Evolutionary conservation across 306 rosid species (phyloP).

Genomic region (Malus fusca): DNA sequence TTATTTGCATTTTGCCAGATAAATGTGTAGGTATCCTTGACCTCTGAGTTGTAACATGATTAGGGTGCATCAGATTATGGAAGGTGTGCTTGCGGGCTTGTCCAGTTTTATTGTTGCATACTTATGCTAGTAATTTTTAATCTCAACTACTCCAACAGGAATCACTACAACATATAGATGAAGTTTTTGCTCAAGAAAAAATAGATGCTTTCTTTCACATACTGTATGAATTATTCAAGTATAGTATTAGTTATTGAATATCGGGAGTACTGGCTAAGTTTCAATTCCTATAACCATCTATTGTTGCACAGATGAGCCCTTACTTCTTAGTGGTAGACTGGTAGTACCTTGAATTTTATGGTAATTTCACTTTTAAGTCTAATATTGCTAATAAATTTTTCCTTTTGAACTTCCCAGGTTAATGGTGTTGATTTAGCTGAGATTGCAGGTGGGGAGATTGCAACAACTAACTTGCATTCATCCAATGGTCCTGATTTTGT

Average conservation of each 20-base stretch:
- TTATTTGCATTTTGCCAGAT: neutral
- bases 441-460: constrained; percentile 58
- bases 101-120: neutral
- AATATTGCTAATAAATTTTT: neutral
- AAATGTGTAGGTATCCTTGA: neutral
- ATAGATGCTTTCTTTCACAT: neutral
- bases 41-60: neutral
- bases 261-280: neutral
- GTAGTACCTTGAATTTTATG: neutral
- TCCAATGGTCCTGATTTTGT: constrained; percentile 60
- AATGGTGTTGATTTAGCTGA: constrained; percentile 47
- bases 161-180: neutral
- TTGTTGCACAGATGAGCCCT: neutral
- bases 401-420: constrained; percentile 29
- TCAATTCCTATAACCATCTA: neutral
- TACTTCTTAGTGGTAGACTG: neutral
- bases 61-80: neutral
- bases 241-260: neutral
- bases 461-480: constrained; percentile 54
- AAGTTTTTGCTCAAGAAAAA: neutral
- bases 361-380: neutral
- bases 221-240: neutral
- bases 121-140: neutral
- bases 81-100: neutral
- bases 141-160: neutral